phyloP scores from a whole-genome alignment of 495 filamentous ascomycete genomes.

The Saxophila tyrrhenica region DNA sequence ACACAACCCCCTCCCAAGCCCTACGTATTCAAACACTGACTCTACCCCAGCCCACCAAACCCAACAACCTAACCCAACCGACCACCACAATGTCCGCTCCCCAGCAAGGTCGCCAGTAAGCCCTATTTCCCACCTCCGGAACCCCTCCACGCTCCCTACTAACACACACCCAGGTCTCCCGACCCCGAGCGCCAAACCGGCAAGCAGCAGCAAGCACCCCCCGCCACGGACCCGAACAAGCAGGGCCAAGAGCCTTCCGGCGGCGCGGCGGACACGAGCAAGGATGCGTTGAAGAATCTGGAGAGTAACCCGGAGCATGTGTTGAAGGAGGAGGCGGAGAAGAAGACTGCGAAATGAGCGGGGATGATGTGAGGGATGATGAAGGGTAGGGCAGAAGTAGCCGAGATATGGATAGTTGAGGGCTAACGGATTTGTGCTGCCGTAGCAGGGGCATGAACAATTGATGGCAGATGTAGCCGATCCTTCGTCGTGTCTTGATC shows the following conservation, averaged over 20 bases:
- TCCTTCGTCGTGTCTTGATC: not conserved
- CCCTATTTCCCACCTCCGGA: not conserved
- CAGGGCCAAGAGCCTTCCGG: conserved; percentile 36
- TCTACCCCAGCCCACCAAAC: not conserved
- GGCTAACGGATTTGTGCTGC: too few species aligned
- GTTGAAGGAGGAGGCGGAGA: conserved; percentile 56
- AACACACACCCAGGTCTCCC: conserved; percentile 54
- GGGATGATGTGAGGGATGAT: not conserved
- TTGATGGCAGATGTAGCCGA: not conserved
- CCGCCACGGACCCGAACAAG: conserved; percentile 39
- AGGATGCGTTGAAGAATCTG: conserved; percentile 27
- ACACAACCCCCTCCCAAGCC: too few species aligned
- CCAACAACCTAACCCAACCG: not conserved
- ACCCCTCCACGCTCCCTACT: not conserved
- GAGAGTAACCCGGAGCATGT: conserved; percentile 55
- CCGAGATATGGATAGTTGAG: not conserved
- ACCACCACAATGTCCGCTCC: conserved; percentile 1
- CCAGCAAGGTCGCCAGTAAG: not conserved
- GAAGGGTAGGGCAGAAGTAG: not conserved
- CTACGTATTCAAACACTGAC: too few species aligned
- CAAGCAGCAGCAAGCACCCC: conserved; percentile 47
- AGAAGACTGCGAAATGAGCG: conserved; percentile 34
- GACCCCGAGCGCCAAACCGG: conserved; percentile 56
- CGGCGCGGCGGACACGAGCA: conserved; percentile 37
- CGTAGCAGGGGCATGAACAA: not conserved